These are phyloP conservation scores for Scedosporium apiospermum DNA, from an alignment of 2,329 filamentous ascomycete genomes.

Conservation along the genomic window DNA sequence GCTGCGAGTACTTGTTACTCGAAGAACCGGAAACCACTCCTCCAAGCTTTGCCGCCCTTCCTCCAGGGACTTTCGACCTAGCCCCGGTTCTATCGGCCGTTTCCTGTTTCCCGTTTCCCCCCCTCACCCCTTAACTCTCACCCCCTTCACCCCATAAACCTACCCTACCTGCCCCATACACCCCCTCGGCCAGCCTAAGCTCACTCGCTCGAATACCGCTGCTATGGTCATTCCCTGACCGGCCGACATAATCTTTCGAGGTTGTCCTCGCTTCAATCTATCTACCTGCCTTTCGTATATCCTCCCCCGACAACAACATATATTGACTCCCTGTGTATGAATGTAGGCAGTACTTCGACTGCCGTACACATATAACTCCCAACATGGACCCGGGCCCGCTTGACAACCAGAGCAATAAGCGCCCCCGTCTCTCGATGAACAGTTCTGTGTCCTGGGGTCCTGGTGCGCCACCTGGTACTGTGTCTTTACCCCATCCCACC, in stretches of 20 bases:
- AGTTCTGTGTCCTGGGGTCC: conserved; percentile 33
- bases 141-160: conserved; percentile 1
- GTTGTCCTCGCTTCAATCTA: conserved; percentile 7
- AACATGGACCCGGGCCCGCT: conserved; percentile 53
- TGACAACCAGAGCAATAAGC: conserved; percentile 37
- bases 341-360: conserved; percentile 19
- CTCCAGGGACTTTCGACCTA: background rate
- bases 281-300: conserved; percentile 12
- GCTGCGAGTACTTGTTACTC: background rate
- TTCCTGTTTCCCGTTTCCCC: conserved; percentile 7
- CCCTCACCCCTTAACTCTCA: conserved; percentile 3
- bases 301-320: conserved; percentile 1
- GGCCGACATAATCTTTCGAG: conserved; percentile 7
- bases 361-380: conserved; percentile 26
- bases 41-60: conserved; percentile 1
- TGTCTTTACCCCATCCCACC: conserved; percentile 37
- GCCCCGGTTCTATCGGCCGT: conserved; percentile 8
- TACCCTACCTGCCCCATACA: conserved; percentile 2
- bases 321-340: conserved; percentile 15
- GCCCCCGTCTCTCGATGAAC: conserved; percentile 41
- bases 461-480: conserved; percentile 34
- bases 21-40: background rate
- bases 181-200: conserved; percentile 13
- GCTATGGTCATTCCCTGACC: conserved; percentile 14
- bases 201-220: conserved; percentile 23